A percentile compares a stretch with the other conserved stretches of the same genome.
phyloP scores from a whole-genome alignment of 192 early-diverging fungal genomes.

The Coemansia sp. region DNA sequence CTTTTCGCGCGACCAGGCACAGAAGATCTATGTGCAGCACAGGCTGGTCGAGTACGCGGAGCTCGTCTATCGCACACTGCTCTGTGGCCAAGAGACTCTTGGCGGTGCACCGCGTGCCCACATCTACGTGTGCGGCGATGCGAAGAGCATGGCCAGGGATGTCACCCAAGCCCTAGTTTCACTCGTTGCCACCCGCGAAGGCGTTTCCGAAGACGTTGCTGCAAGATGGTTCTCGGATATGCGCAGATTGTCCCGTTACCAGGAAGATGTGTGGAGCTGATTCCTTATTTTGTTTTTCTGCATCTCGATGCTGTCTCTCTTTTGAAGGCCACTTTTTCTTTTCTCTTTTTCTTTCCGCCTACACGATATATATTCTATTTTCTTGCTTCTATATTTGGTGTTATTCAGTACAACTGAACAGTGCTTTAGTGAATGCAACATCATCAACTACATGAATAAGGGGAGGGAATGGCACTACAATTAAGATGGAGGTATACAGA shows the following conservation, averaged over 20 bases:
- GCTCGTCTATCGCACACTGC: constrained; percentile 74
- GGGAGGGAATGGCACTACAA: too few relatives aligned
- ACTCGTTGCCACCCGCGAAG: constrained; percentile 66
- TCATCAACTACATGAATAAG: too few relatives aligned
- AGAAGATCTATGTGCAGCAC: constrained; percentile 98
- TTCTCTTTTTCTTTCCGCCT: neutral
- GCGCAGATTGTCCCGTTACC: constrained; percentile 76
- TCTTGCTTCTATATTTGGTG: neutral
- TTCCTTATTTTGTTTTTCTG: constrained; percentile 12
- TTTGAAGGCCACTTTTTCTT: constrained; percentile 7
- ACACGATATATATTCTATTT: neutral
- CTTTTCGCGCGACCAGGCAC: constrained; percentile 79
- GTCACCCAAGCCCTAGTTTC: constrained; percentile 68
- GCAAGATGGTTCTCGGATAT: constrained; percentile 84
- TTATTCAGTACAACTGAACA: too few relatives aligned
- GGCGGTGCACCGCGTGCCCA: constrained; percentile 58
- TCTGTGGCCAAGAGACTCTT: constrained; percentile 62
- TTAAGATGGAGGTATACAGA: neutral
- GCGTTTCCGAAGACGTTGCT: constrained; percentile 67
- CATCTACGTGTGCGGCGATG: constrained; percentile 95
- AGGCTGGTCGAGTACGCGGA: constrained; percentile 71
- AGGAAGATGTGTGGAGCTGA: constrained; percentile 94
- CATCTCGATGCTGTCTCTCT: constrained; percentile 1
- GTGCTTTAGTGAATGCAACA: too few relatives aligned
- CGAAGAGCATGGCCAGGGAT: constrained; percentile 94